Percentiles rank a stretch among this genome's conserved stretches.
phyloP scores from a whole-genome alignment of 306 rosid genomes.

The barrel medic (Medicago truncatula) region DNA sequence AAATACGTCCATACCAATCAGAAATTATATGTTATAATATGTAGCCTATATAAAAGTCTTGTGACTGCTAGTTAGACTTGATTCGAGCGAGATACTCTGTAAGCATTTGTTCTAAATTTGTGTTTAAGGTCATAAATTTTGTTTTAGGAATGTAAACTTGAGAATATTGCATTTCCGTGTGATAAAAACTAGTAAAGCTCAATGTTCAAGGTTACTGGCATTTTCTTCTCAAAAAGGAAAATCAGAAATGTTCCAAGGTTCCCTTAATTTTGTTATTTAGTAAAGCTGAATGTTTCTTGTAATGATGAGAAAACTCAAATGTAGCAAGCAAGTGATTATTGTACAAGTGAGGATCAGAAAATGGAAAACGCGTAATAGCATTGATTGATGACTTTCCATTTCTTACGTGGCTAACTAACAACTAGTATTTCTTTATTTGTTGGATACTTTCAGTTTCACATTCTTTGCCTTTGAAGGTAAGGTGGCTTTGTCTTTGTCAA shows the following conservation, averaged over 20 bases:
- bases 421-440: not conserved
- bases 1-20: not conserved
- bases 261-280: too few species aligned
- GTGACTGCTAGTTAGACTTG: too few species aligned
- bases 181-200: too few species aligned
- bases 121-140: not conserved
- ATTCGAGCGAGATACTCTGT: too few species aligned
- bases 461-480: slow-evolving; percentile 1
- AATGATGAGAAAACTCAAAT: not conserved
- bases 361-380: not conserved
- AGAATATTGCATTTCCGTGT: not conserved
- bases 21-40: too few species aligned
- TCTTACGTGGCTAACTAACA: not conserved
- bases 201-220: too few species aligned
- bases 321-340: not conserved
- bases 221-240: too few species aligned
- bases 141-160: not conserved
- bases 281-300: not conserved
- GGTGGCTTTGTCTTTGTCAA: not conserved
- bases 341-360: slow-evolving; percentile 10
- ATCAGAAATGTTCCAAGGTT: not conserved
- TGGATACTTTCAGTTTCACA: not conserved
- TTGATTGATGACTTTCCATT: not conserved
- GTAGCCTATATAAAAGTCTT: too few species aligned
- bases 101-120: too few species aligned